Conservation (phyloP, 2,329 filamentous ascomycete genomes). For the Rhynchosporium secalis region DNA sequence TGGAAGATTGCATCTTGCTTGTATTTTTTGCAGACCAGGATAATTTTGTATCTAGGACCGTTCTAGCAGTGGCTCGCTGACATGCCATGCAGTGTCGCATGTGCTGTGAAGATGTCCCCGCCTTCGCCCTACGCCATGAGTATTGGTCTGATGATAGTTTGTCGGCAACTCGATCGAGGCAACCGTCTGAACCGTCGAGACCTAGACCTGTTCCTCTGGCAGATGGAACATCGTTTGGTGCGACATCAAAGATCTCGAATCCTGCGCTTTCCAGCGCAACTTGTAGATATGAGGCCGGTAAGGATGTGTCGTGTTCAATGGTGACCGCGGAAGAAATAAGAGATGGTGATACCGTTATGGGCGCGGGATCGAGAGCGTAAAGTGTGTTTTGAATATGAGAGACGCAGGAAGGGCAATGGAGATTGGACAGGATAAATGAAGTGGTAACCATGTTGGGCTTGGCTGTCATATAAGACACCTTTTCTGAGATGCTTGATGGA, state of each 20-base stretch:
- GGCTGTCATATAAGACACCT: background rate
- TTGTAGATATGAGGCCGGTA: conserved; percentile 47
- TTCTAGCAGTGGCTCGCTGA: conserved; percentile 42
- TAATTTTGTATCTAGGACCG: conserved; percentile 2
- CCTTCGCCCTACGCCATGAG: conserved; percentile 1
- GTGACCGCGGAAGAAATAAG: conserved; percentile 71
- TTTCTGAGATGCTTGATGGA: background rate
- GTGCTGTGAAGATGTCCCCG: conserved; percentile 35
- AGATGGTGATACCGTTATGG: conserved; percentile 64
- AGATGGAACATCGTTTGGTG: conserved; percentile 20
- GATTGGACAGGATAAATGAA: conserved; percentile 64
- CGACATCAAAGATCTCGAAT: conserved; percentile 53
- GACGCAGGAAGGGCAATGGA: conserved; percentile 78
- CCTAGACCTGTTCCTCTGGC: conserved; percentile 19
- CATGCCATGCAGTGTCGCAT: conserved; percentile 53
- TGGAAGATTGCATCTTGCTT: conserved; percentile 1
- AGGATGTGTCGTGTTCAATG: conserved; percentile 52
- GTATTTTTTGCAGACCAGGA: conserved; percentile 4
- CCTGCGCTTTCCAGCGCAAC: conserved; percentile 55
- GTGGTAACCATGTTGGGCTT: conserved; percentile 28
- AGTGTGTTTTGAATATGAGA: conserved; percentile 63
- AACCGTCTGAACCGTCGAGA: conserved; percentile 30
- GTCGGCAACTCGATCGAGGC: conserved; percentile 35
- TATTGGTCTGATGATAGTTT: conserved; percentile 31
- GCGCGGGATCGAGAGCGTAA: conserved; percentile 48